A percentile compares a stretch with the other conserved stretches of the same genome.
Conservation (phyloP, 306 rosid species). For the Dicorynia guianensis region DNA sequence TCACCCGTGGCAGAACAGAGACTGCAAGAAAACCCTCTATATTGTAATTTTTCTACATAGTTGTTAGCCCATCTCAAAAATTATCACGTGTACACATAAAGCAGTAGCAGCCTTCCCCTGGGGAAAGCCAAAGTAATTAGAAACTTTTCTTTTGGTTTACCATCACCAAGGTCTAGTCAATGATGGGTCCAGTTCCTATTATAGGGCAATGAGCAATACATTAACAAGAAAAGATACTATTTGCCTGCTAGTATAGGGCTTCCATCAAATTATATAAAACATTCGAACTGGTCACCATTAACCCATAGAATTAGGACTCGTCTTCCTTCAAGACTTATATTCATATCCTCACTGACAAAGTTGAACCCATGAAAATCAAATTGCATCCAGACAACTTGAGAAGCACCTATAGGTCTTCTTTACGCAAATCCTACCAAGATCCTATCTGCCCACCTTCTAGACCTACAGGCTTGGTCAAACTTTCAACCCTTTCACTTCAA, state of each 20-base stretch:
- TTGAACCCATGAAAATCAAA: neutral
- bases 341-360: neutral
- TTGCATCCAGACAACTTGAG: constrained; percentile 26
- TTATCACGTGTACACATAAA: neutral
- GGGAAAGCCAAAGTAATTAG: neutral
- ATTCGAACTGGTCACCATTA: neutral
- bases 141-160: neutral
- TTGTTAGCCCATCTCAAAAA: neutral
- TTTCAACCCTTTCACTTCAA: neutral
- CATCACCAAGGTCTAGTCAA: neutral
- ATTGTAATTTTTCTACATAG: neutral
- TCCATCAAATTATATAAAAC: constrained; percentile 23
- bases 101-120: neutral
- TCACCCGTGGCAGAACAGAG: neutral
- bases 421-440: neutral
- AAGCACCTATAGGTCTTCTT: neutral
- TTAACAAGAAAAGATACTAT: constrained; percentile 14
- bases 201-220: constrained; percentile 8
- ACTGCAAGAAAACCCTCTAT: neutral
- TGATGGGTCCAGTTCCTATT: neutral
- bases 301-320: neutral
- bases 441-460: neutral
- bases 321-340: constrained; percentile 30
- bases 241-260: constrained; percentile 12
- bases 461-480: neutral